Evolutionary conservation across 106 monocot genomes (phyloP).

Genomic region (Apostasia shenzhenica): DNA sequence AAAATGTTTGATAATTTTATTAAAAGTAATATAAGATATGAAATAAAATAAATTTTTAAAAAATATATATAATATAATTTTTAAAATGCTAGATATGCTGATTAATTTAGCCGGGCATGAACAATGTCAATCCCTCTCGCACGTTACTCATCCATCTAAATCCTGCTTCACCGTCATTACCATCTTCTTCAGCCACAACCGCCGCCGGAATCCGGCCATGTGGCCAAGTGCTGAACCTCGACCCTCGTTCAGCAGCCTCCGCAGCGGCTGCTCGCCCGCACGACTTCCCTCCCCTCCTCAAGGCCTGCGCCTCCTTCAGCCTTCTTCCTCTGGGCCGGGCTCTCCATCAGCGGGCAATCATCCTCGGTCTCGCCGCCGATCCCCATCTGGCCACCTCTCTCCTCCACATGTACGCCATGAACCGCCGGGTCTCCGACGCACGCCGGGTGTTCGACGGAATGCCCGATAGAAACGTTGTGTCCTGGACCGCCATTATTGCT

Average conservation of each 20-base stretch:
- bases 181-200: neutral
- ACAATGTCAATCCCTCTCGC: neutral
- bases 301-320: slow-evolving; percentile 15
- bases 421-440: slow-evolving; percentile 12
- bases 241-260: neutral
- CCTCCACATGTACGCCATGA: slow-evolving; percentile 40
- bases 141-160: neutral
- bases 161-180: neutral
- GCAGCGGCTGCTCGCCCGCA: slow-evolving; percentile 5
- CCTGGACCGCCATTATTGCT: slow-evolving; percentile 53
- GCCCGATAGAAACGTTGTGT: slow-evolving; percentile 25
- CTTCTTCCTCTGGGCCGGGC: slow-evolving; percentile 16
- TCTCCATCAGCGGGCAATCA: slow-evolving; percentile 40
- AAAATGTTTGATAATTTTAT: too few species aligned
- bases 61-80: neutral
- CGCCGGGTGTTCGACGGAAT: slow-evolving; percentile 51
- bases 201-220: slow-evolving; percentile 1
- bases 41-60: neutral
- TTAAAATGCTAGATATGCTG: too few species aligned
- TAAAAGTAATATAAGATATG: too few species aligned
- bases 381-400: slow-evolving; percentile 50
- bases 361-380: slow-evolving; percentile 31
- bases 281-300: slow-evolving; percentile 28
- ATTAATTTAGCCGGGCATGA: neutral
- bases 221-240: neutral